These are phyloP conservation scores for Penicillium salamii DNA, from an alignment of 495 filamentous ascomycete genomes.

Conservation along the genomic window DNA sequence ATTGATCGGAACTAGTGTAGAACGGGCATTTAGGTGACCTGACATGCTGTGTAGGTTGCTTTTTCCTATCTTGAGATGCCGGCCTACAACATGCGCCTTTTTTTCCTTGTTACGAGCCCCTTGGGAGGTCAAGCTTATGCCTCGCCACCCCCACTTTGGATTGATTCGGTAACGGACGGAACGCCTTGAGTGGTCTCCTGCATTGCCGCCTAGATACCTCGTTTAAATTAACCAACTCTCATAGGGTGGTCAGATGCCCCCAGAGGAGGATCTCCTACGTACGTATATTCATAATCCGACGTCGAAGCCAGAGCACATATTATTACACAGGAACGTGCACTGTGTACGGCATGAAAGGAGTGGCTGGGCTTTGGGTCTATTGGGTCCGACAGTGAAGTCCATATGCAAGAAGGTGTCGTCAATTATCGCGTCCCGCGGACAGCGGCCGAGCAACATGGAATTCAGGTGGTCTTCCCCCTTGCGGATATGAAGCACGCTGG, in stretches of 20 bases:
- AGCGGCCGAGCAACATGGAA: neutral
- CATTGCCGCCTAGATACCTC: neutral
- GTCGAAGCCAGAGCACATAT: neutral
- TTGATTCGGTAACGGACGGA: neutral
- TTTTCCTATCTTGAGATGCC: conserved; percentile 1
- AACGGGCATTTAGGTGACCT: neutral
- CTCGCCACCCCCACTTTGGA: conserved; percentile 15
- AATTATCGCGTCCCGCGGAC: neutral
- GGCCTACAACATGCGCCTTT: neutral
- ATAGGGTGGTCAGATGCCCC: conserved; percentile 2
- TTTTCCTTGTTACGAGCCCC: neutral
- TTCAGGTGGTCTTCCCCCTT: neutral
- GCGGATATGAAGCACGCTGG: neutral
- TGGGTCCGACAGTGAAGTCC: neutral
- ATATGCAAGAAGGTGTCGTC: neutral
- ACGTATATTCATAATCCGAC: neutral
- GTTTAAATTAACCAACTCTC: neutral
- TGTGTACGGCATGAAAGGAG: neutral
- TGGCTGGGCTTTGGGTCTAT: neutral
- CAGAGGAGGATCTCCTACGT: neutral
- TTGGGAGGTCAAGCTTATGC: conserved; percentile 3
- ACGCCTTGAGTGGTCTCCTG: neutral
- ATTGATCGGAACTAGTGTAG: neutral
- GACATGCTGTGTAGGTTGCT: neutral
- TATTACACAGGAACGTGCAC: neutral